These are phyloP conservation scores for Yamadazyma spencermartinsiae DNA, from an alignment of 1,139 yeast species.

Conservation along the genomic window DNA sequence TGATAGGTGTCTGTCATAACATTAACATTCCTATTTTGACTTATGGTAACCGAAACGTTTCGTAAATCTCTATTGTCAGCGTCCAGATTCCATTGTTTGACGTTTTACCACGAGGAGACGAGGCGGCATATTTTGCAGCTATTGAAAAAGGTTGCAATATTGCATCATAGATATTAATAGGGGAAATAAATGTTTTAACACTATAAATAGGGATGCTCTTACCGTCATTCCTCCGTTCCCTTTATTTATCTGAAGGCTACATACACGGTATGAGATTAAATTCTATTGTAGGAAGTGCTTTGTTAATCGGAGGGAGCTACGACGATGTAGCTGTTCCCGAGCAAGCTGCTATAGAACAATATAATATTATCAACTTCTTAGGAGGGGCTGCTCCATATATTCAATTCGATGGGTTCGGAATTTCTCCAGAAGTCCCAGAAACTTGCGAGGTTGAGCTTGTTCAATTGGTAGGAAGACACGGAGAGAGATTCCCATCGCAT, in stretches of 20 bases:
- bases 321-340: slow-evolving; percentile 7
- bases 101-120: too few species aligned
- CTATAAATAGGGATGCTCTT: too few species aligned
- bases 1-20: not conserved
- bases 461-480: slow-evolving; percentile 66
- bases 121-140: too few species aligned
- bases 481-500: slow-evolving; percentile 63
- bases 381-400: slow-evolving; percentile 52
- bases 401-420: slow-evolving; percentile 47
- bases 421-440: slow-evolving; percentile 47
- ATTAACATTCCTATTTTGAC: not conserved
- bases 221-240: too few species aligned
- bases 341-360: slow-evolving; percentile 19
- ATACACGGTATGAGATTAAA: not conserved
- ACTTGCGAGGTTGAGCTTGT: slow-evolving; percentile 63
- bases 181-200: too few species aligned
- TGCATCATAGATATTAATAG: too few species aligned
- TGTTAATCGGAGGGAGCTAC: slow-evolving; percentile 4
- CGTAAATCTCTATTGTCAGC: too few species aligned
- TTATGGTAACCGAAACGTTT: too few species aligned
- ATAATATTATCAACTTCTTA: slow-evolving; percentile 43
- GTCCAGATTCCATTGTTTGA: too few species aligned
- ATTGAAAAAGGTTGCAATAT: too few species aligned
- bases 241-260: not conserved
- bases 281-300: slow-evolving; percentile 2